A percentile compares a stretch with the other conserved stretches of the same genome.
Evolutionary conservation across 176 grass and related monocot genomes (phyloP).

Genomic region (Triticum turgidum): DNA sequence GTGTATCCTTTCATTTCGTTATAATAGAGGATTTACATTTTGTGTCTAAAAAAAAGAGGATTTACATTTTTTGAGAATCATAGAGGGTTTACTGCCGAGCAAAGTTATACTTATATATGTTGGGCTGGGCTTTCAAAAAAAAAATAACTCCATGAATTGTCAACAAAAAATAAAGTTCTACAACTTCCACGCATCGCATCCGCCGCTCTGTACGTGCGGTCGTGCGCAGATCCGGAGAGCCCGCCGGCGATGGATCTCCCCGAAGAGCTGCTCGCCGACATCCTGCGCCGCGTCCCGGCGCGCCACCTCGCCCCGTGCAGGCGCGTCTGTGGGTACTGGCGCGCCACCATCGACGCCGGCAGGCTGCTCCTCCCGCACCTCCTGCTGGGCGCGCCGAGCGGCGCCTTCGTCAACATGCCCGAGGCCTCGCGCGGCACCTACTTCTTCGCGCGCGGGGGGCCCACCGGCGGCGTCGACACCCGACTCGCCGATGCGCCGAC

Average conservation of each 20-base stretch:
- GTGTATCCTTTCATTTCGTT: no score
- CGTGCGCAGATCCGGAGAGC: no score
- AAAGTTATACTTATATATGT: no score
- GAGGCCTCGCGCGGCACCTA: background rate
- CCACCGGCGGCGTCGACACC: background rate
- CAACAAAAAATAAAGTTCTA: no score
- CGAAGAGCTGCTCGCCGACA: background rate
- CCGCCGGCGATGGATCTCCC: background rate
- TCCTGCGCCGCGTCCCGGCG: background rate
- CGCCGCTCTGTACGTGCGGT: no score
- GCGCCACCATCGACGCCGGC: background rate
- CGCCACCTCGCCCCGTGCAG: background rate
- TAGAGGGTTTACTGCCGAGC: no score
- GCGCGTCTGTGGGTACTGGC: background rate
- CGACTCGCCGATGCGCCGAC: background rate
- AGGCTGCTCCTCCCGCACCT: background rate
- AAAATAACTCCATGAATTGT: no score
- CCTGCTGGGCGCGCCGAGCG: background rate
- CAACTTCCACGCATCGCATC: no score
- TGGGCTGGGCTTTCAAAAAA: no score
- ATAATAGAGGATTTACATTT: no score
- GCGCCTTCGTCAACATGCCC: background rate
- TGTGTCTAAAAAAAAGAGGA: no score
- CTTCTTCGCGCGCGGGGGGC: background rate
- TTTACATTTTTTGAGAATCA: no score